Evolutionary conservation across 805 yeast genomes (phyloP), one percentile per base, ranked within the genome.

Genomic region (Ogataea methanolica): DNA sequence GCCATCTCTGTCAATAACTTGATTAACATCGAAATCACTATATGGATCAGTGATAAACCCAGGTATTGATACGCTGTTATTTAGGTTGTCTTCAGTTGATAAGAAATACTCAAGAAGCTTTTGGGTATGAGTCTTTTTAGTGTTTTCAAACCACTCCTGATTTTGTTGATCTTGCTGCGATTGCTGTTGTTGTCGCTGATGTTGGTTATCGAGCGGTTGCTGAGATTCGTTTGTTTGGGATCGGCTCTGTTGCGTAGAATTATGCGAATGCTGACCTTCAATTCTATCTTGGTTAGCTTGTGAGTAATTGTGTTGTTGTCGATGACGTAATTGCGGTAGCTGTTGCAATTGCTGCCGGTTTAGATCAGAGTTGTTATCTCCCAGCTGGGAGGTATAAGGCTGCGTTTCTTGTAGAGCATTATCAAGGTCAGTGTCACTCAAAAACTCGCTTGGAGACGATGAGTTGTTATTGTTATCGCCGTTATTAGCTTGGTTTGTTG

Each of bases 1-100:
- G 1, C 96, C 95, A 61, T 94, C 97, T 49, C 88, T 91, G 63
- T 94, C 99, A 23, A 94, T 88, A 4, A 89, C 82, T 45, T 85
- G 88, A 69, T 83, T 78, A 51, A 87, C 76, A 54, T 86, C 80
- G 57, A 85, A 83, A 45, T 78, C 84, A 22, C 75, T 72, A 2
- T 86, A 82, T 0, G 88, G 84, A 54, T 80, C 74, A 36, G 76
- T 69, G 15, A 88, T 69, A 58, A 86, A 82, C 22, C 76, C 79
- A 0, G 96, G 96, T 26, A 86, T 72, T 22, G 44, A 50, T 4
- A 65, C 55, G 53, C 58, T 44, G 12, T 47, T 50, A 38, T 51
- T 51, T 26, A 59, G 41, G 34, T 75, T 78, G 45, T 79, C 83
- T 48, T 80, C 84, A 2, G 83, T 74, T 8, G 78, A 69, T 66